These are phyloP conservation scores for Phlebiopsis flavidoalba DNA, from an alignment of 768 basidiomycete species.

Conservation along the genomic window DNA sequence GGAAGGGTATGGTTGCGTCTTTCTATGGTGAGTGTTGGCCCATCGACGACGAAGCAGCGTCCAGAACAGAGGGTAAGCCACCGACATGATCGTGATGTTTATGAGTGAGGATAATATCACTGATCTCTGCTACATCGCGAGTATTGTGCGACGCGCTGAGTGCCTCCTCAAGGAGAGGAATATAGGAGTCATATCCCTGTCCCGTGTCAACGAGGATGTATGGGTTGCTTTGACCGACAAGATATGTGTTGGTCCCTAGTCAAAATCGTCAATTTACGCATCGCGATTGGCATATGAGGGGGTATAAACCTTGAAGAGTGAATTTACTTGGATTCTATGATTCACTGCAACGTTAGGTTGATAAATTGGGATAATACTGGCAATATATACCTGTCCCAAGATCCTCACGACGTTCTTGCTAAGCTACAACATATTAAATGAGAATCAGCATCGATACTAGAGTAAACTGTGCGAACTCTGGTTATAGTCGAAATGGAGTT, in stretches of 20 bases:
- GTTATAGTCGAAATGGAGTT: neutral
- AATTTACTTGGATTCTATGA: constrained; percentile 82
- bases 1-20: constrained; percentile 36
- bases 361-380: neutral
- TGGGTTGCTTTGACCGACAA: constrained; percentile 65
- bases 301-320: constrained; percentile 67
- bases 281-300: neutral
- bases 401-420: constrained; percentile 64
- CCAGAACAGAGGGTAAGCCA: constrained; percentile 68
- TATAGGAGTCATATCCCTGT: constrained; percentile 66
- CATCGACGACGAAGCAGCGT: constrained; percentile 34
- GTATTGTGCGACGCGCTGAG: constrained; percentile 37
- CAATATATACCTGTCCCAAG: constrained; percentile 60
- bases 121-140: constrained; percentile 51
- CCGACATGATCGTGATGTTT: constrained; percentile 85
- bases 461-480: neutral
- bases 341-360: neutral
- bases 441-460: neutral
- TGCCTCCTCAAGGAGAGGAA: constrained; percentile 57
- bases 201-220: constrained; percentile 83
- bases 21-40: too few species aligned
- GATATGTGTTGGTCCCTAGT: constrained; percentile 85
- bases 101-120: constrained; percentile 90
- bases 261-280: neutral
- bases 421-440: constrained; percentile 37